These are phyloP conservation scores for Picea abies DNA, from an alignment of 83 land plant species.

Conservation along the genomic window DNA sequence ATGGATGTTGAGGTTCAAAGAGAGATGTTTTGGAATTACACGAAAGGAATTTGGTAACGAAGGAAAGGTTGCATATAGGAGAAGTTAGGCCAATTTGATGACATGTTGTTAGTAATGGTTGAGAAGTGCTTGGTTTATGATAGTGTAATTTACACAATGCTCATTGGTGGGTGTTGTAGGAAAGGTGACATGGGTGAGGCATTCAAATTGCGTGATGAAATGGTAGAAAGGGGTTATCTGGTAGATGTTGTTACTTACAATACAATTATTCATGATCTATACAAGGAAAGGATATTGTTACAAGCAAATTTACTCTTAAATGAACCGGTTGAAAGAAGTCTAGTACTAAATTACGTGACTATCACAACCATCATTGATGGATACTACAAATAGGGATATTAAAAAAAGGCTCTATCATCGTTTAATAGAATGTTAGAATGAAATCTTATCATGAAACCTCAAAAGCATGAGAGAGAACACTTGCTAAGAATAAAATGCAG, in stretches of 20 bases:
- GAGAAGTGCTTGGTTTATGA: slow-evolving; percentile 67
- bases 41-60: too few relatives aligned
- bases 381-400: slow-evolving; percentile 47
- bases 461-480: too few relatives aligned
- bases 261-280: slow-evolving; percentile 59
- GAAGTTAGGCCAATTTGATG: too few relatives aligned
- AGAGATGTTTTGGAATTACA: too few relatives aligned
- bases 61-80: too few relatives aligned
- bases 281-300: too few relatives aligned
- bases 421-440: slow-evolving; percentile 47
- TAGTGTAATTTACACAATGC: slow-evolving; percentile 61
- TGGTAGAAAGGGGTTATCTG: slow-evolving; percentile 48
- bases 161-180: slow-evolving; percentile 61
- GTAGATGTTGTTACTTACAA: slow-evolving; percentile 76
- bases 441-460: slow-evolving; percentile 10
- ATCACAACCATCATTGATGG: slow-evolving; percentile 69
- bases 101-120: too few relatives aligned
- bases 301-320: slow-evolving; percentile 53
- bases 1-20: too few relatives aligned
- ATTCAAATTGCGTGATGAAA: slow-evolving; percentile 61
- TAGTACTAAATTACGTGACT: slow-evolving; percentile 61
- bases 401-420: slow-evolving; percentile 45
- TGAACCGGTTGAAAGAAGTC: slow-evolving; percentile 67
- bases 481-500: too few relatives aligned
- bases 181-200: slow-evolving; percentile 54